A percentile compares a stretch with the other conserved stretches of the same genome.
Evolutionary conservation across 352 stramenopile genomes (phyloP).

Genomic region (Globisporangium barbulae): DNA sequence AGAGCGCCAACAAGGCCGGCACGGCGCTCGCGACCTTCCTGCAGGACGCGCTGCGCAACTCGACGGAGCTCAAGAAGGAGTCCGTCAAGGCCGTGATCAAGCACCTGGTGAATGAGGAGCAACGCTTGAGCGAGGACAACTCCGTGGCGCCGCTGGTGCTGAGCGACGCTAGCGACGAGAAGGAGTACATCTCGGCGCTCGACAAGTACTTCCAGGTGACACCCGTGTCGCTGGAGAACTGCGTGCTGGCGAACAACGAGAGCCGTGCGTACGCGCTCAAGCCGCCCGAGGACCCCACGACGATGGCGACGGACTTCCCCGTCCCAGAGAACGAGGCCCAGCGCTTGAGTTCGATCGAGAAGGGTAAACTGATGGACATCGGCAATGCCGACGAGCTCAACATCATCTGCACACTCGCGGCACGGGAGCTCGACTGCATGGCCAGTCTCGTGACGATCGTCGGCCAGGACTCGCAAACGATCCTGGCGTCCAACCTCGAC

Average conservation of each 20-base stretch:
- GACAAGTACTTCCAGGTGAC: constrained; percentile 27
- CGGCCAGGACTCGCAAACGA: constrained; percentile 39
- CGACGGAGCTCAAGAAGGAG: constrained; percentile 16
- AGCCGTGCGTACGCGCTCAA: constrained; percentile 44
- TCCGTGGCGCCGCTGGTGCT: background rate
- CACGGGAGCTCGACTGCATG: constrained; percentile 51
- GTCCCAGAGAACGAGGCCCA: constrained; percentile 36
- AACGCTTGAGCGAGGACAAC: background rate
- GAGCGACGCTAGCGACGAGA: constrained; percentile 12
- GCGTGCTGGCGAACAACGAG: constrained; percentile 26
- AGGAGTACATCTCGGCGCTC: constrained; percentile 28
- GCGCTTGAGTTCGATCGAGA: constrained; percentile 38
- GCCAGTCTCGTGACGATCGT: constrained; percentile 57
- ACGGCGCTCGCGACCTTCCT: constrained; percentile 19
- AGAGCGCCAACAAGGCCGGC: constrained; percentile 4
- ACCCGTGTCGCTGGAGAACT: constrained; percentile 28
- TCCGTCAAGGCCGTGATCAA: constrained; percentile 32
- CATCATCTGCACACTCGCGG: constrained; percentile 56
- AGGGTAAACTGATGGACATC: constrained; percentile 35
- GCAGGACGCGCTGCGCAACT: constrained; percentile 20
- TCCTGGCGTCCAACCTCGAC: constrained; percentile 30
- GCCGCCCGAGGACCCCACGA: background rate
- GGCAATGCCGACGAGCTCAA: constrained; percentile 53
- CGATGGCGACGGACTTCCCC: constrained; percentile 22
- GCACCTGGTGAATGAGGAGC: constrained; percentile 17